Conservation (phyloP, 2,329 filamentous ascomycete species). For the Talaromyces sp. region DNA sequence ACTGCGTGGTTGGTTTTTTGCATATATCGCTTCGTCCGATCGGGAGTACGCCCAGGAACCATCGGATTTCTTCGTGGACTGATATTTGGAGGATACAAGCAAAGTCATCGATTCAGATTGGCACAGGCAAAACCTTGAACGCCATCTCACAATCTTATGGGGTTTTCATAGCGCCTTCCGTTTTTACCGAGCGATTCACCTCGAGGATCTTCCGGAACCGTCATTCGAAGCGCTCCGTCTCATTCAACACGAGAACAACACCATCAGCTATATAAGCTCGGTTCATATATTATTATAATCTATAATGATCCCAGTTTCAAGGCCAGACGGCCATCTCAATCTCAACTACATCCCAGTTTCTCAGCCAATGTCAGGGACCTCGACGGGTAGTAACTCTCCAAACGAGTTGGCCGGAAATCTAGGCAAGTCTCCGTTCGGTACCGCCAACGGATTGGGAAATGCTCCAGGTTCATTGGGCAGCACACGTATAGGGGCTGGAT, state of each 20-base stretch:
- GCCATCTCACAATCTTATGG: conserved; percentile 11
- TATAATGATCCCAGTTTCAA: conserved; percentile 83
- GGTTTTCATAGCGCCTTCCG: conserved; percentile 12
- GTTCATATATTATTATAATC: conserved; percentile 16
- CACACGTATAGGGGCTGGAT: conserved; percentile 80
- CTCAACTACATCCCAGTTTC: conserved; percentile 72
- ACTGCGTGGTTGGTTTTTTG: conserved; percentile 12
- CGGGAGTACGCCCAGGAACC: not conserved
- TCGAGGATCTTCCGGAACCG: conserved; percentile 3
- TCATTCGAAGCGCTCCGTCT: not conserved
- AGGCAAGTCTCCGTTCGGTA: conserved; percentile 69
- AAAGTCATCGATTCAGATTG: not conserved
- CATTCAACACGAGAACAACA: not conserved
- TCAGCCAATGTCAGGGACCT: conserved; percentile 72
- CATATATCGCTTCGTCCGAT: not conserved
- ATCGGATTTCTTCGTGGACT: conserved; percentile 16
- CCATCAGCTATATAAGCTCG: not conserved
- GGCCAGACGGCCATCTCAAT: conserved; percentile 78
- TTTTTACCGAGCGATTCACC: conserved; percentile 4
- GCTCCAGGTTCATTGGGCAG: conserved; percentile 51
- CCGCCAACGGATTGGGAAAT: conserved; percentile 59
- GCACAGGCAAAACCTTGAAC: not conserved
- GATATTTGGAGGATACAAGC: not conserved
- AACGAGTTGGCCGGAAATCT: conserved; percentile 65
- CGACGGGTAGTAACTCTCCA: conserved; percentile 75